Percentiles rank a stretch among this genome's conserved stretches.
phyloP scores from a whole-genome alignment of 441 rosid genomes.

The Bruguiera hainesii region DNA sequence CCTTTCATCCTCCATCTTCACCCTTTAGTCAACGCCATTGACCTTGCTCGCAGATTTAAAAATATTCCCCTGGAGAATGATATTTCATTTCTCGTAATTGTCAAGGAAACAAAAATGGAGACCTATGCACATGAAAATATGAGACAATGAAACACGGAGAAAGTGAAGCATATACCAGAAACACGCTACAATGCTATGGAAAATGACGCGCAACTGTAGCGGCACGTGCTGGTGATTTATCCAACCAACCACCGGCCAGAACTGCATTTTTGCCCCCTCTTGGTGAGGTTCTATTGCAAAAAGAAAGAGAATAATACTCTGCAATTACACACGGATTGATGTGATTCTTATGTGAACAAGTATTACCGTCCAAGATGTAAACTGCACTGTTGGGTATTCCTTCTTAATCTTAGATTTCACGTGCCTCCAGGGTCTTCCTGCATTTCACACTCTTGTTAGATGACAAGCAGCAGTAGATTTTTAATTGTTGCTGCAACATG shows the following conservation, averaged over 20 bases:
- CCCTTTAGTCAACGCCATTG: slow-evolving; percentile 54
- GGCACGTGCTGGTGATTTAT: slow-evolving; percentile 83
- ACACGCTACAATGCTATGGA: slow-evolving; percentile 54
- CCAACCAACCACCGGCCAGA: slow-evolving; percentile 94
- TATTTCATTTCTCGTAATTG: background rate
- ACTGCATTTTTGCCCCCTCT: slow-evolving; percentile 40
- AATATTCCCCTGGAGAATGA: slow-evolving; percentile 75
- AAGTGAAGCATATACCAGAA: slow-evolving; percentile 50
- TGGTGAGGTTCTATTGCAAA: slow-evolving; percentile 6
- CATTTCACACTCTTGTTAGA: slow-evolving; percentile 29
- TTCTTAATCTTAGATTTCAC: slow-evolving; percentile 69
- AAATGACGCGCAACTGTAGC: slow-evolving; percentile 76
- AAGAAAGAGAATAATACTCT: background rate
- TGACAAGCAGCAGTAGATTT: slow-evolving; percentile 2
- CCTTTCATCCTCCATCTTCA: slow-evolving; percentile 13
- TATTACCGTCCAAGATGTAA: slow-evolving; percentile 80
- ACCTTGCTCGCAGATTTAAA: slow-evolving; percentile 66
- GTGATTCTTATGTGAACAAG: slow-evolving; percentile 10
- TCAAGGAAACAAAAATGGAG: background rate
- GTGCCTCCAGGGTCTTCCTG: slow-evolving; percentile 81
- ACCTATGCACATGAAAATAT: background rate
- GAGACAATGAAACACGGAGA: background rate
- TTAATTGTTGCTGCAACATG: background rate
- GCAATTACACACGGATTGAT: background rate
- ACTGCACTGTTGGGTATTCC: slow-evolving; percentile 69